Percentiles rank a stretch among this genome's conserved stretches.
Evolutionary conservation across 441 rosid genomes (phyloP).

Genomic region (Croton laevigatus): DNA sequence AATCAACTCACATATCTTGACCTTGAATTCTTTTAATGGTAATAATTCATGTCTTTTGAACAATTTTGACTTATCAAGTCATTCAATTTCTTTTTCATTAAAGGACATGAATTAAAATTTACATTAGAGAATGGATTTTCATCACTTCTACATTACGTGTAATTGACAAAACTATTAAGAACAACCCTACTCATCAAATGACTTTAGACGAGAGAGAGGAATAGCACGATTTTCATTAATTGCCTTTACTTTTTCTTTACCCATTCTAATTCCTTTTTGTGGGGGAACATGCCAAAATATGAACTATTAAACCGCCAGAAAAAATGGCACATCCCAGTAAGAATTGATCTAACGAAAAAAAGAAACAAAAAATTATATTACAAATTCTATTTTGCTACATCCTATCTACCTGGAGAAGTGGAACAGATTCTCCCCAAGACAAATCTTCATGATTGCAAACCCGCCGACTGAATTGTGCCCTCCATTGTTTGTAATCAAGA

Average conservation of each 20-base stretch:
- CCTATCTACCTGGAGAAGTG: background rate
- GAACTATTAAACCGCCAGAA: background rate
- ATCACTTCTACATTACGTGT: too few relatives aligned
- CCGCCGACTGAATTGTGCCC: background rate
- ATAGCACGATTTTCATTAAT: conserved; percentile 11
- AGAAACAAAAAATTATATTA: conserved; percentile 12
- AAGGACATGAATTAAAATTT: too few relatives aligned
- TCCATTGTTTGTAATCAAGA: background rate
- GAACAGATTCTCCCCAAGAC: background rate
- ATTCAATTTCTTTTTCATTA: too few relatives aligned
- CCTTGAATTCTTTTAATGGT: too few relatives aligned
- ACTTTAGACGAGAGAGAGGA: background rate
- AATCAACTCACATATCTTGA: too few relatives aligned
- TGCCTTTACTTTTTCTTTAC: background rate
- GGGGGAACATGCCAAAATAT: conserved; percentile 20
- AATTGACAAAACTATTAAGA: too few relatives aligned
- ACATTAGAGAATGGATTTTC: too few relatives aligned
- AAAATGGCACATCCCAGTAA: conserved; percentile 21
- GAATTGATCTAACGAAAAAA: conserved; percentile 3
- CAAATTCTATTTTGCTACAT: conserved; percentile 12
- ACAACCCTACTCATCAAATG: too few relatives aligned
- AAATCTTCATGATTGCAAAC: background rate
- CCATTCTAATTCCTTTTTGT: conserved; percentile 12
- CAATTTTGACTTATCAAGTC: too few relatives aligned
- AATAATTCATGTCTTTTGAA: too few relatives aligned